Evolutionary conservation across 768 basidiomycete genomes (phyloP).

Genomic region (Pleurotus tuber-regium): DNA sequence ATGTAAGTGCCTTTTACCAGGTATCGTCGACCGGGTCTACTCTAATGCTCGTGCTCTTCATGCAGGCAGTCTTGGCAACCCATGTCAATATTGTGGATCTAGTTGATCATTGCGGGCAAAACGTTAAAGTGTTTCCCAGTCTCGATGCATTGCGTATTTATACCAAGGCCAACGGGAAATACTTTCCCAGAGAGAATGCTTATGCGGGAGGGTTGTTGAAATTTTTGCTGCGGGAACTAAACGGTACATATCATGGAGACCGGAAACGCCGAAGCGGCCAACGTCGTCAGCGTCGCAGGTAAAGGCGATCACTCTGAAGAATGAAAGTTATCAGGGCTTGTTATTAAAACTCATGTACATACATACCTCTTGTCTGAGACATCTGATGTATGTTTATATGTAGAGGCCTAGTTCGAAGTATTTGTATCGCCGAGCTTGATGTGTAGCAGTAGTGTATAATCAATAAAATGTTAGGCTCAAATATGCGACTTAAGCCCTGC

Average conservation of each 20-base stretch:
- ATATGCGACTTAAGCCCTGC: no score
- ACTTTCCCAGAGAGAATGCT: slow-evolving; percentile 29
- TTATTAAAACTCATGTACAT: not conserved
- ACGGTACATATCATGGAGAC: not conserved
- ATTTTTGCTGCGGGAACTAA: slow-evolving; percentile 29
- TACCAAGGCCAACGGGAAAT: slow-evolving; percentile 20
- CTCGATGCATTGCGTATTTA: slow-evolving; percentile 30
- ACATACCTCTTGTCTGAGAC: not conserved
- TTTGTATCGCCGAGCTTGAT: no score
- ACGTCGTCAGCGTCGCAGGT: not conserved
- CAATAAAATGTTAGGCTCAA: no score
- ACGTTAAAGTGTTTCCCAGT: slow-evolving; percentile 19
- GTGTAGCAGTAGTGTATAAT: no score
- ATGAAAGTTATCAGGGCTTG: no score
- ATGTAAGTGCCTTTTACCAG: no score
- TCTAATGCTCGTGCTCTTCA: no score
- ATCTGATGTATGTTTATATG: not conserved
- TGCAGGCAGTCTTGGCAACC: slow-evolving; percentile 24
- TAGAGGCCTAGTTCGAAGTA: not conserved
- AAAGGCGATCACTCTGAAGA: no score
- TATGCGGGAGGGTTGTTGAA: slow-evolving; percentile 30
- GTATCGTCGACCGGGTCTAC: no score
- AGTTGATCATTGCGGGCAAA: slow-evolving; percentile 19
- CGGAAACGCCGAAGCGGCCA: not conserved
- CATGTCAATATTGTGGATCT: slow-evolving; percentile 42